These are phyloP conservation scores for Arabis hirsuta DNA, from an alignment of 345 rosid genomes.

Conservation along the genomic window DNA sequence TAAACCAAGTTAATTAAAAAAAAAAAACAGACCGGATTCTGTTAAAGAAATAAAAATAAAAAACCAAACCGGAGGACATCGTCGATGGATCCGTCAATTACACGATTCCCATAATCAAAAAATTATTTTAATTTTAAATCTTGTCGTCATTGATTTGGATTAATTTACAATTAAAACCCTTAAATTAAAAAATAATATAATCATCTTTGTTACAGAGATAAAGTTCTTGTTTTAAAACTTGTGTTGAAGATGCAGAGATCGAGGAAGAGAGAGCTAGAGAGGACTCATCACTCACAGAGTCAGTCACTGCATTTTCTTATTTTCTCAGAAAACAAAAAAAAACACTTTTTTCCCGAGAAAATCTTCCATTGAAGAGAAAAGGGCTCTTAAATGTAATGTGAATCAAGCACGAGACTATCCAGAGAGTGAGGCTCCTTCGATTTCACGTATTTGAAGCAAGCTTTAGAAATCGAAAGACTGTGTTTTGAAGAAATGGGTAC, in stretches of 20 bases:
- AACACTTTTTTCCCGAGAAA: conserved; percentile 8
- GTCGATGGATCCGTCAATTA: conserved; percentile 51
- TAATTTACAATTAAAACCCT: conserved; percentile 28
- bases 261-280: conserved; percentile 32
- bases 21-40: no score
- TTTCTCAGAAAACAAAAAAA: conserved; percentile 9
- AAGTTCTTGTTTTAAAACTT: conserved; percentile 40
- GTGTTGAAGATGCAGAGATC: conserved; percentile 38
- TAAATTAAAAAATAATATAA: conserved; percentile 32
- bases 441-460: conserved; percentile 53
- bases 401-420: conserved; percentile 28
- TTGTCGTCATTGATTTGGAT: conserved; percentile 43
- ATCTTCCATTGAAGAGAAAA: background rate
- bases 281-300: conserved; percentile 10
- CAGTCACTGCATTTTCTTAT: conserved; percentile 35
- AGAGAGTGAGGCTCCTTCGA: conserved; percentile 35
- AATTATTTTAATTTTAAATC: conserved; percentile 15
- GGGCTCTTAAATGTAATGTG: conserved; percentile 37
- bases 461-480: conserved; percentile 48
- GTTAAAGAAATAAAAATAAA: background rate
- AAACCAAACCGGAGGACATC: conserved; percentile 31
- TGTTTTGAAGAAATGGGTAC: conserved; percentile 50
- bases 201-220: conserved; percentile 34
- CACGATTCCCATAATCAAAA: conserved; percentile 51
- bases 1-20: no score